Evolutionary conservation across 2,329 filamentous ascomycete genomes (phyloP).

Genomic region (Xylaria hypoxylon): DNA sequence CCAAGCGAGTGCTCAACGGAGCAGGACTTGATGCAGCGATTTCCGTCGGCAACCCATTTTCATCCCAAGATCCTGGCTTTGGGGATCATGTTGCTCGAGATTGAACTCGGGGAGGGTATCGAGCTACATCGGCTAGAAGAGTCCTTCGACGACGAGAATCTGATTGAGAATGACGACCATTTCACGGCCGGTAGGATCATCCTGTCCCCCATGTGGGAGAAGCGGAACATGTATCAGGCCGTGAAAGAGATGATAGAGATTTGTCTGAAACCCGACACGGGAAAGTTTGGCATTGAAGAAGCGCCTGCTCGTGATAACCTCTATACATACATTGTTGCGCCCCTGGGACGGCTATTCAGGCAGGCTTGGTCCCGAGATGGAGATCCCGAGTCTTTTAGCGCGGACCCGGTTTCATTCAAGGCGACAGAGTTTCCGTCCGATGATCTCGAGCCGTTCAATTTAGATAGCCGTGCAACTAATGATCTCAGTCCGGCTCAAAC

Average conservation of each 20-base stretch:
- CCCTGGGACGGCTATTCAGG: too few species aligned
- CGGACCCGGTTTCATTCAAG: neutral
- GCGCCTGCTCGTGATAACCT: too few species aligned
- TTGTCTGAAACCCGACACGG: too few species aligned
- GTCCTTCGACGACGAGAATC: slow-evolving; percentile 1
- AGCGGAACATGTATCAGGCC: too few species aligned
- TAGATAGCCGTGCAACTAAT: neutral
- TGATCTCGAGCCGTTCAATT: neutral
- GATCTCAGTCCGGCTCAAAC: neutral
- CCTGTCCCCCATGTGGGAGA: too few species aligned
- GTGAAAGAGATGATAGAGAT: too few species aligned
- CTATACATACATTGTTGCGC: too few species aligned
- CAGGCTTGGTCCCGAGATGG: slow-evolving; percentile 7
- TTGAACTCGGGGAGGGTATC: slow-evolving; percentile 7
- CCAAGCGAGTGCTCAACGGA: too few species aligned
- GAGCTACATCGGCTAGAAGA: slow-evolving; percentile 3
- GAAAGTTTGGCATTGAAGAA: too few species aligned
- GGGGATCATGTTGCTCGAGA: slow-evolving; percentile 14
- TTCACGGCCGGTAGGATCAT: slow-evolving; percentile 9
- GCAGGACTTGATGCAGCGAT: neutral
- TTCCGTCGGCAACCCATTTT: slow-evolving; percentile 3
- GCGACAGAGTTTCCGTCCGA: neutral
- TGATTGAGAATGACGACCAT: slow-evolving; percentile 12
- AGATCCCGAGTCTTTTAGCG: neutral
- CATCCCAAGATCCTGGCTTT: slow-evolving; percentile 16